phyloP scores from a whole-genome alignment of 495 filamentous ascomycete genomes.

The Glutinoglossum americanum region DNA sequence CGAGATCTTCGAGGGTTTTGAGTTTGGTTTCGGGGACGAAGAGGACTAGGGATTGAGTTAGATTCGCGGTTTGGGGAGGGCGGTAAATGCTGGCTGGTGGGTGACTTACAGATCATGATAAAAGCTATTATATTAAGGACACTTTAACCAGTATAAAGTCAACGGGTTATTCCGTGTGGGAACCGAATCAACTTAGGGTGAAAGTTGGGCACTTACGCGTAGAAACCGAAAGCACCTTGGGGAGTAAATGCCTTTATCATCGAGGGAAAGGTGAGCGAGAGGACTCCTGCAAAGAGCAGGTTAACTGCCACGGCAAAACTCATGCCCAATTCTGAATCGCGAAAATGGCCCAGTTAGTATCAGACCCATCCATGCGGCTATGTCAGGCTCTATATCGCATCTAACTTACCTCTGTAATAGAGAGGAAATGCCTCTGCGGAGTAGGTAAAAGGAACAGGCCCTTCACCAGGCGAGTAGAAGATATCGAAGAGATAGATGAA shows the following conservation, averaged over 20 bases:
- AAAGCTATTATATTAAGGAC: not conserved
- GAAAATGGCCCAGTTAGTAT: not conserved
- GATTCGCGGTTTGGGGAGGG: not conserved
- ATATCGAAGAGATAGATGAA: conserved; percentile 52
- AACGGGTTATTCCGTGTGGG: conserved; percentile 1
- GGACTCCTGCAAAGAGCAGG: not conserved
- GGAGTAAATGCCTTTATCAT: not conserved
- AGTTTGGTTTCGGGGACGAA: conserved; percentile 47
- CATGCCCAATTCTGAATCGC: not conserved
- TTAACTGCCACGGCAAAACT: not conserved
- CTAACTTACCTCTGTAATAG: conserved; percentile 30
- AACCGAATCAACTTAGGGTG: not conserved
- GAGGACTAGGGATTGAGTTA: conserved; percentile 19
- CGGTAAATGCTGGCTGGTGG: not conserved
- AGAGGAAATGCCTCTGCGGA: conserved; percentile 63
- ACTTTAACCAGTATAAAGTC: not conserved
- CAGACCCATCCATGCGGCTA: too few species aligned
- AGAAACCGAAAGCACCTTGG: not conserved
- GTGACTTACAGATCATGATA: not conserved
- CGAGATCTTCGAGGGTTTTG: conserved; percentile 51
- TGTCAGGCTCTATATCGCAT: not conserved
- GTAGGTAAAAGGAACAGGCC: conserved; percentile 68
- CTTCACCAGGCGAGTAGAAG: conserved; percentile 61
- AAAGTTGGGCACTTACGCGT: not conserved
- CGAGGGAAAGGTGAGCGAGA: not conserved